Evolutionary conservation across 768 basidiomycete species (phyloP), one percentile per base, ranked within the genome.

Genomic region (Leccinellum luteum): DNA sequence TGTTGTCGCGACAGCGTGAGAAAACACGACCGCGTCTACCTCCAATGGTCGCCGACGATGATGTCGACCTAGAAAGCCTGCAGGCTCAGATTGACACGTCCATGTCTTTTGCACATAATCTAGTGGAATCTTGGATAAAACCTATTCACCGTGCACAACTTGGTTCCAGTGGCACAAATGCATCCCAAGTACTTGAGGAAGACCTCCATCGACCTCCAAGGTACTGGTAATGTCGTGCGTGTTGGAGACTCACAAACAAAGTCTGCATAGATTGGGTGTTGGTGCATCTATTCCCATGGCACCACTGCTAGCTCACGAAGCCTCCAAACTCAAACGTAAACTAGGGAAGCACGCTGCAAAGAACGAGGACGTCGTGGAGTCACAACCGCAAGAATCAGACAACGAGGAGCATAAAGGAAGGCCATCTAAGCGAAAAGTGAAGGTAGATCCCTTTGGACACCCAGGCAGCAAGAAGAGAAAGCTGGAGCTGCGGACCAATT

Each of bases 11-110:
- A 28, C 28, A 6, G 28, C 28, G 28, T 28, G 28, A 28, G 28
- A 28, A 28, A 7, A 28, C 28, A 28, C 28, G n/a, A n/a, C n/a
- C n/a, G n/a, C n/a, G 4, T 25, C 25, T 25, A 3, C n/a, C 35
- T 30, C n/a, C 14, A n/a, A 72, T 73, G 73, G 64, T 64, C 53
- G 58, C 64, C n/a, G 81, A 85, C 61, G 82, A 86, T 56, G 79
- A 80, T 41, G 77, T 90, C 47, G 86, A 90, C 67, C 62, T 77
- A 50, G 87, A 89, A 65, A 75, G 81, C 32, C 76, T 92, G 41
- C 90, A 92, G 70, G 89, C 90, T n/a, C 88, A 88, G 73, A 85
- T 92, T 52, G 87, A 92, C 71, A 74, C 89, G 65, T 85, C 90
- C 21, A 84, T 92, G 83, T 85, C 90, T 6, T 83, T 85, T 71